phyloP scores from a whole-genome alignment of 176 grass and related monocot species.

The Dactylis glomerata region DNA sequence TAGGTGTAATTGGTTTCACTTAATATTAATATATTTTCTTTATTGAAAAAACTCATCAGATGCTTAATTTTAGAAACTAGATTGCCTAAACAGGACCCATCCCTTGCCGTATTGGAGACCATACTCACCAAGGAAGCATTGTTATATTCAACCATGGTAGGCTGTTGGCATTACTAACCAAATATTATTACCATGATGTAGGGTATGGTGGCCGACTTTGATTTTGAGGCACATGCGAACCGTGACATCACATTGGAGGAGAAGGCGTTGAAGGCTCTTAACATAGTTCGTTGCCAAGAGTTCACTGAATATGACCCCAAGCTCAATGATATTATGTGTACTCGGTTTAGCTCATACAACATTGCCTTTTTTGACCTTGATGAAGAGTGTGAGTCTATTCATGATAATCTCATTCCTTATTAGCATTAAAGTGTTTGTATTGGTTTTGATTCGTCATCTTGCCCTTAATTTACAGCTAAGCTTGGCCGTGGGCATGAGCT shows the following conservation, averaged over 20 bases:
- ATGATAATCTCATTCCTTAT: neutral
- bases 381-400: neutral
- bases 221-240: neutral
- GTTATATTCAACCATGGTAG: no score
- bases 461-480: neutral
- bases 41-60: no score
- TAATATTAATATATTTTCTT: no score
- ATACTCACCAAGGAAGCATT: no score
- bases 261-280: neutral
- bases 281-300: slow-evolving; percentile 5
- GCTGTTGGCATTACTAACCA: neutral
- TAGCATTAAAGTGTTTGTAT: neutral
- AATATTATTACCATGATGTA: neutral
- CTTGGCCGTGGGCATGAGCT: neutral
- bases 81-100: no score
- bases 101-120: no score
- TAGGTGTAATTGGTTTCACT: no score
- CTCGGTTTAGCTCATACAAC: neutral
- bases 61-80: no score
- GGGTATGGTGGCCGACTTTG: neutral
- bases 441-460: neutral
- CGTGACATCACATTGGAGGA: neutral
- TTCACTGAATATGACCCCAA: neutral
- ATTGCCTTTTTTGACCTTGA: neutral
- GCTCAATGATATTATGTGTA: neutral